phyloP scores from a whole-genome alignment of 306 rosid species.

The Styphnolobium japonicum region DNA sequence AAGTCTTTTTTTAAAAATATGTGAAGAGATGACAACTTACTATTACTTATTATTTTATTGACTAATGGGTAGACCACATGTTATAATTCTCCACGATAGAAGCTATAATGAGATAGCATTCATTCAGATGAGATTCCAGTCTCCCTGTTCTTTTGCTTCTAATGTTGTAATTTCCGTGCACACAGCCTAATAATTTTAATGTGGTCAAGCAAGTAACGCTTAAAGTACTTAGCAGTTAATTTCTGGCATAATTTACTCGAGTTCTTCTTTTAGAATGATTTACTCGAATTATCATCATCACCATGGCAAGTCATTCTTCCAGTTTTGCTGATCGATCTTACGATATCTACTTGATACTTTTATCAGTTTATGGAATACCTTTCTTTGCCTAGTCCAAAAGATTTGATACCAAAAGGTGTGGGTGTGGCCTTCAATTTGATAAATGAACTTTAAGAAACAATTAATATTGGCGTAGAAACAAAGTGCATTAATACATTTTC shows the following conservation, averaged over 20 bases:
- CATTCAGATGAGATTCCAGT: conserved; percentile 1
- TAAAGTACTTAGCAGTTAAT: background rate
- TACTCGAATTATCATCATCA: background rate
- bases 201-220: background rate
- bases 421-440: background rate
- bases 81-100: too few species aligned
- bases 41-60: too few species aligned
- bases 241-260: background rate
- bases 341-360: background rate
- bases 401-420: background rate
- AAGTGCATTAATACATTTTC: too few species aligned
- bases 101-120: background rate
- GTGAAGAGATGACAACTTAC: too few species aligned
- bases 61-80: too few species aligned
- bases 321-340: background rate
- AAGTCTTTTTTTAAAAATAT: too few species aligned
- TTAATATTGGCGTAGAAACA: too few species aligned
- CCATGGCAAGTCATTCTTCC: background rate
- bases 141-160: conserved; percentile 5
- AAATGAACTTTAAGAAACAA: too few species aligned
- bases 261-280: background rate
- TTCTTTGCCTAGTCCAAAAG: background rate
- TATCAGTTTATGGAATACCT: background rate
- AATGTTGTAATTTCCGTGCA: background rate
- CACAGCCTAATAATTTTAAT: background rate